Base-by-base conservation (phyloP, 2,329 filamentous ascomycete species). In the Colletotrichum aenigma region DNA sequence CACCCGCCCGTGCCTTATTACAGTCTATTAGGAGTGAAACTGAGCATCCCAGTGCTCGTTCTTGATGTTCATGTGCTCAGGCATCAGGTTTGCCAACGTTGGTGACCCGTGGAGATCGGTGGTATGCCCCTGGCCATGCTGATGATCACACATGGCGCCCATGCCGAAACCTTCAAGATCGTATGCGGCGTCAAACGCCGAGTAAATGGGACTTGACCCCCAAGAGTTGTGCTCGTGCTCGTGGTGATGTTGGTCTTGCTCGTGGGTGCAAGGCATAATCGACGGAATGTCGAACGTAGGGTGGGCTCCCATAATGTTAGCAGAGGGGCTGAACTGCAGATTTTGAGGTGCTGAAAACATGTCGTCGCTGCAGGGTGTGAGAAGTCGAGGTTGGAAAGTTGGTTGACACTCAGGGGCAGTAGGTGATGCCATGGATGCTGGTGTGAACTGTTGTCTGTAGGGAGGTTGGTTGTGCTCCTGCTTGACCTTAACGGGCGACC, bases 351-450 rank as follows among this genome's bases (percentile, higher is more conserved):
- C 76, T 2, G 81, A 79, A 64, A 84, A 83, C 21, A 81, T 77
- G 78, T 91, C 89, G 71, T 91, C 90, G 81, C 89, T 91, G 81
- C 86, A 88, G 2, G 90, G 90, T 0, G 90, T 91, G 74, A 90
- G 86, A 32, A 91, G 86, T 15, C 87, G 83, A 73, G 83, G 78
- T 18, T 82, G 82, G 48, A 85, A 83, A 66, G 85, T 77, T 12
- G 77, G 48, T 10, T 79, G 78, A 55, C 69, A 70, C 71, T 77
- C 85, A 74, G 68, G 80, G 68, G 77, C 83, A 82, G 74, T 86
- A 82, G 73, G 81, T 76, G 69, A 83, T 74, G 81, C 77, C 60
- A 83, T 85, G 24, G 86, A 86, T 1, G 84, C 82, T 12, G 85
- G 83, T 16, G 82, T 84, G 76, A 83, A 86, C 81, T 87, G 79